Evolutionary conservation across 805 yeast species (phyloP), one percentile per base, ranked within the genome.

Genomic region (Hanseniaspora vineae): DNA sequence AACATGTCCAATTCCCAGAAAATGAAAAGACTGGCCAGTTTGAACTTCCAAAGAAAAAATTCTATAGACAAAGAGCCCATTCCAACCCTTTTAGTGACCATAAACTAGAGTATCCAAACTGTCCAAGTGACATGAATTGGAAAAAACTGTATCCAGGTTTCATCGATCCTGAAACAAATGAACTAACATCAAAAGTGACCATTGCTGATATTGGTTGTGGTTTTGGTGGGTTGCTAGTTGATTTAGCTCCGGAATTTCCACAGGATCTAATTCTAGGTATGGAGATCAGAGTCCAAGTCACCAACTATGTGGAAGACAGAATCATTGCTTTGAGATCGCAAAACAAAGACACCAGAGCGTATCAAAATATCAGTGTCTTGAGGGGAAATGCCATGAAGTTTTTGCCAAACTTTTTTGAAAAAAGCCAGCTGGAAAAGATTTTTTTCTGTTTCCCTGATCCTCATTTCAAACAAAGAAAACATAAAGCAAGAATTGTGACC

Each of bases 391-490:
- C 97, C 35, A 92, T 92, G 98, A 92, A 92, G 66, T 92, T 92
- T 60, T 67, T 88, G 52, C 97, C 98, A 19, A 92, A 92, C 64
- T 92, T 92, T 64, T 92, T 92, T 68, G 70, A 73, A 49, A 82
- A 82, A 64, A 79, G 80, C 6, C 97, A 88, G 62, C 68, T 89
- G 46, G 77, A 81, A 33, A 92, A 90, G 70, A 85, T 92, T 76
- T 92, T 92, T 68, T 92, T 92, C 70, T 92, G 98, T 65, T 92
- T 92, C 75, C 98, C 98, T n/a, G 98, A 92, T 66, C 98, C 98
- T 8, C 98, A 92, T 65, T 92, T 92, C 72, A 92, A 92, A 64
- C 95, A 87, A 66, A 75, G 97, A 60, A 92, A 92, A 62, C 98
- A 92, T 67, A 92, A 92, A 72, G 97, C 97, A 6, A 76, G 98